Evolutionary conservation across 2,329 filamentous ascomycete species (phyloP).

Genomic region (Xylariaceae sp.): DNA sequence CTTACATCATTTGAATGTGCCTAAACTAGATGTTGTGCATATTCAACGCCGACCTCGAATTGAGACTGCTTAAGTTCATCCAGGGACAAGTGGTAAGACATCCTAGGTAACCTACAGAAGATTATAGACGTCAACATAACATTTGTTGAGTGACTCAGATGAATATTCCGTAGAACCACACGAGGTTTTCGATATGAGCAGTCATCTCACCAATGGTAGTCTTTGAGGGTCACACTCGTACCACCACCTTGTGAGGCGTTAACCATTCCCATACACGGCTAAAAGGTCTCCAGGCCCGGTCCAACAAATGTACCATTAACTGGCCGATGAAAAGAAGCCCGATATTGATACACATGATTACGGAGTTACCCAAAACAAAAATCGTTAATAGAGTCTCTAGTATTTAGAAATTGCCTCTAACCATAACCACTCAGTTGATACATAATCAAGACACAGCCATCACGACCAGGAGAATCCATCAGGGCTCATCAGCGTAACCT

Average conservation of each 20-base stretch:
- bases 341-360: neutral
- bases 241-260: neutral
- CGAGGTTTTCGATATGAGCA: neutral
- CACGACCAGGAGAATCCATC: neutral
- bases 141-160: neutral
- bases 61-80: neutral
- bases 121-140: neutral
- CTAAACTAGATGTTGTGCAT: neutral
- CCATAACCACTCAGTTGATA: neutral
- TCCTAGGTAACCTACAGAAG: neutral
- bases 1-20: neutral
- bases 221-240: neutral
- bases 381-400: neutral
- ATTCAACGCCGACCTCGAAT: neutral
- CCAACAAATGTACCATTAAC: neutral
- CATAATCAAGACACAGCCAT: neutral
- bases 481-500: conserved; percentile 15
- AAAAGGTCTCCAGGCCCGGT: neutral
- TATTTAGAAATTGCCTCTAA: neutral
- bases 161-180: neutral
- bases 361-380: neutral
- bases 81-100: neutral
- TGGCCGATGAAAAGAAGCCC: neutral
- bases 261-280: neutral
- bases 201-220: neutral